A percentile compares a stretch with the other conserved stretches of the same genome.
These are phyloP conservation scores for Syncephalastrum monosporum DNA, from an alignment of 371 early-diverging fungal genomes.

Conservation along the genomic window DNA sequence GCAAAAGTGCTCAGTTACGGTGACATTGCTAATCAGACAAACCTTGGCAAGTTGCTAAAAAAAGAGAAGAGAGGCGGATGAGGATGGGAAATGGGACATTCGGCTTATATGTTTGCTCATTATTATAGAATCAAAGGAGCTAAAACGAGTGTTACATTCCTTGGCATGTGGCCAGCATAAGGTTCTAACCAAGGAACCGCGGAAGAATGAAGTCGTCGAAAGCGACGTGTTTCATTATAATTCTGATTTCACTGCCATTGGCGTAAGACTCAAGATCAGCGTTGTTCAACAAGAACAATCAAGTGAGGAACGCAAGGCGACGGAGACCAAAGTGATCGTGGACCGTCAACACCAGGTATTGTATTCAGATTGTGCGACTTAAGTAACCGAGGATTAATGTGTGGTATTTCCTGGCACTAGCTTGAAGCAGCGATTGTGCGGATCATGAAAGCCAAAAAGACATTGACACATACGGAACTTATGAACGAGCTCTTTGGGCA, in stretches of 20 bases:
- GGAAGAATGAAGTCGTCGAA: not conserved
- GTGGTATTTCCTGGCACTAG: conserved; percentile 7
- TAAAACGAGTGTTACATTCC: conserved; percentile 74
- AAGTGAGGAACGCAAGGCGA: conserved; percentile 69
- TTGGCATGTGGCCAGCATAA: conserved; percentile 76
- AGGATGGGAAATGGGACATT: too few species aligned
- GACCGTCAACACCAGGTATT: conserved; percentile 74
- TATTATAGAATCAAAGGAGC: conserved; percentile 60
- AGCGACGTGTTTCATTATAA: conserved; percentile 58
- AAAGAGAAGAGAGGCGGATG: not conserved
- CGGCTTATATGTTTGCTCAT: not conserved
- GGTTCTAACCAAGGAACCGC: conserved; percentile 28
- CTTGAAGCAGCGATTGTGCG: conserved; percentile 95
- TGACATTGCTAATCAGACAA: conserved; percentile 65
- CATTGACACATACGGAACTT: conserved; percentile 64
- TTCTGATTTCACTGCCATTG: conserved; percentile 60
- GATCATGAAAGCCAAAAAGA: conserved; percentile 88
- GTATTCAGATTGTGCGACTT: too few species aligned
- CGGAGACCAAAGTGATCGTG: conserved; percentile 72
- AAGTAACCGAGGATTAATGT: too few species aligned
- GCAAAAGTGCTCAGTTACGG: conserved; percentile 47
- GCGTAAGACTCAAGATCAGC: conserved; percentile 76
- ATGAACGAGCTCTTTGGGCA: conserved; percentile 72
- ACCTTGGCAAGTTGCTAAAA: conserved; percentile 44
- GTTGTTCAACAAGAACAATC: conserved; percentile 76